Base-by-base conservation (phyloP, 75 land plant species). In the Sequoiadendron giganteum region DNA sequence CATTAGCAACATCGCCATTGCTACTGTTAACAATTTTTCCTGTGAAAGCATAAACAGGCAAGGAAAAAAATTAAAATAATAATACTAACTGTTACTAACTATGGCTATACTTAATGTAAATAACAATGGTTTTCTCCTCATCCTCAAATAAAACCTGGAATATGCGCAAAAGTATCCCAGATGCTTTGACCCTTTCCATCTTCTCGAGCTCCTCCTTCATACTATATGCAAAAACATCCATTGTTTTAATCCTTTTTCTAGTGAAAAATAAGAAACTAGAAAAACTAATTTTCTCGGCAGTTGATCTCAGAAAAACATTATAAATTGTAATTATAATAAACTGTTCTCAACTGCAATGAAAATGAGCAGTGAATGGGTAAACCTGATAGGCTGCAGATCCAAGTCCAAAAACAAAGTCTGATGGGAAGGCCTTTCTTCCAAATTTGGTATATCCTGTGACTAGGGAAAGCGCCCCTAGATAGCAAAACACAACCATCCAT, bases 131-230 rank as follows among this genome's bases (percentile, higher is more conserved):
- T 10, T 9, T 10, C 11, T 49, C 90, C 86, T 34, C 70, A 82
- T 52, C 82, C 90, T 16, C 52, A 4, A 88, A 80, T 89, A 8
- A 28, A 39, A 10, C 90, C 90, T 89, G 85, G 15, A 65, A 21
- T 65, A 3, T 65, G 70, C 1, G 70, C 21, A 25, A 65, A 65
- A 5, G 70, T 65, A 25, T 65, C 70, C 70, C 70, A 65, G 16
- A 65, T 25, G 16, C 70, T 65, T 65, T 18, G 28, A 21, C 70
- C 21, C 70, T 65, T 65, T 25, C 70, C 70, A 65, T 65, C 70
- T n/a, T 21, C 70, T 21, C 3, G 70, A 65, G 70, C 70, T 65
- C n/a, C 70, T 65, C 70, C 70, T 65, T 65, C 70, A 65, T 65
- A 65, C 70, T 65, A 28, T 6, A 25, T 3, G 6, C 38, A 65